These are phyloP conservation scores for Sarocladium kiliense DNA, from an alignment of 2,329 filamentous ascomycete genomes.

Conservation along the genomic window DNA sequence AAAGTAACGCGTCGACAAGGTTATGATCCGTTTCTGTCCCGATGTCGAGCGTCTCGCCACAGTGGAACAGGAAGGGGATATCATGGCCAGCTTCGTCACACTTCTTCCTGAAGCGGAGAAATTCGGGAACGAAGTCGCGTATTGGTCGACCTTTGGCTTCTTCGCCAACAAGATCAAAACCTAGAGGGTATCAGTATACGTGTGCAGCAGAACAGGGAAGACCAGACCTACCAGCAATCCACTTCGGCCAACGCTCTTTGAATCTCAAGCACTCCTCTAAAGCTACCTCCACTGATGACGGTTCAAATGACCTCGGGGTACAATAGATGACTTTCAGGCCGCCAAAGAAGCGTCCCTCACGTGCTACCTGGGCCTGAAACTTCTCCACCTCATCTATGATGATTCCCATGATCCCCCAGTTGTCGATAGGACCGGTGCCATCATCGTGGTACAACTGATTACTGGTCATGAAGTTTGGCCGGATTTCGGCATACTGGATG, in stretches of 20 bases:
- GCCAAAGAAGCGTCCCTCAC: conserved; percentile 42
- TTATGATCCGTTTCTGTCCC: conserved; percentile 63
- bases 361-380: conserved; percentile 31
- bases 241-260: conserved; percentile 49
- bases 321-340: conserved; percentile 70
- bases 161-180: conserved; percentile 67
- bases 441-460: conserved; percentile 59
- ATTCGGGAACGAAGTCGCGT: conserved; percentile 46
- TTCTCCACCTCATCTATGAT: conserved; percentile 49
- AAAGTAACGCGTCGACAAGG: conserved; percentile 60
- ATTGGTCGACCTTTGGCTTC: conserved; percentile 58
- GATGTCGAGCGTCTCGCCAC: conserved; percentile 66
- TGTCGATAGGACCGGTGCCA: conserved; percentile 46
- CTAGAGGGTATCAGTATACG: conserved; percentile 25
- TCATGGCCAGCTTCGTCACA: conserved; percentile 44
- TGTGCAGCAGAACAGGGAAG: background rate
- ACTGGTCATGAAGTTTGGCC: conserved; percentile 61
- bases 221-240: conserved; percentile 55
- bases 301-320: conserved; percentile 56
- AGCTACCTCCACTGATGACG: conserved; percentile 40
- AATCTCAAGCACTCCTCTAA: conserved; percentile 58
- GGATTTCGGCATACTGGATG: conserved; percentile 67
- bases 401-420: conserved; percentile 54
- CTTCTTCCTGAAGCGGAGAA: conserved; percentile 49
- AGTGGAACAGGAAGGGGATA: conserved; percentile 72